Evolutionary conservation across 164 flowering plant genomes (phyloP).

Genomic region (Berberis vulgaris): DNA sequence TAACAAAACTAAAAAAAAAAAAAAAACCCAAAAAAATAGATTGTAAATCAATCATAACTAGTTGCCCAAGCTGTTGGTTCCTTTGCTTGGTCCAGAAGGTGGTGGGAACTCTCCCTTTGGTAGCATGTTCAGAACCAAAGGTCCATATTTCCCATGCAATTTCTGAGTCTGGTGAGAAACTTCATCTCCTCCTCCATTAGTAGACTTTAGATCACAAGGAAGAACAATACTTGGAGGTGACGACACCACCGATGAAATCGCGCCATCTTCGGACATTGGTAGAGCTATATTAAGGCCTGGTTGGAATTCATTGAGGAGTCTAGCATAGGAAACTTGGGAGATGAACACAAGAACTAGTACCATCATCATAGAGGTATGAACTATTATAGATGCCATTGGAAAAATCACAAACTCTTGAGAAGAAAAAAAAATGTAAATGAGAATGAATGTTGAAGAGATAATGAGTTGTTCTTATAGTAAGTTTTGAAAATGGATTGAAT

Average conservation of each 20-base stretch:
- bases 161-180: not conserved
- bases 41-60: not conserved
- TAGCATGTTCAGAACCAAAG: constrained; percentile 23
- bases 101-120: constrained; percentile 26
- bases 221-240: not conserved
- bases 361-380: too few relatives aligned
- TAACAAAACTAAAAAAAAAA: not conserved
- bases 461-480: too few relatives aligned
- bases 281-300: not conserved
- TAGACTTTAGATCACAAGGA: not conserved
- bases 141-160: constrained; percentile 13
- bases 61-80: constrained; percentile 17
- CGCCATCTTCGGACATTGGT: not conserved
- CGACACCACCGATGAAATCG: not conserved
- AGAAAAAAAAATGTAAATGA: too few relatives aligned
- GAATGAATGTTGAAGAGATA: too few relatives aligned
- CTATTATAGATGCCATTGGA: too few relatives aligned
- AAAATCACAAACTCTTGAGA: too few relatives aligned
- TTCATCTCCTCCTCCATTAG: not conserved
- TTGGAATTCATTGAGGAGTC: too few relatives aligned
- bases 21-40: not conserved
- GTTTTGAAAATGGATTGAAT: too few relatives aligned
- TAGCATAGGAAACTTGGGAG: too few relatives aligned
- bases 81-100: constrained; percentile 40
- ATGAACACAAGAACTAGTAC: too few relatives aligned